phyloP scores from a whole-genome alignment of 2,329 filamentous ascomycete species.

The Fusarium drepaniforme region DNA sequence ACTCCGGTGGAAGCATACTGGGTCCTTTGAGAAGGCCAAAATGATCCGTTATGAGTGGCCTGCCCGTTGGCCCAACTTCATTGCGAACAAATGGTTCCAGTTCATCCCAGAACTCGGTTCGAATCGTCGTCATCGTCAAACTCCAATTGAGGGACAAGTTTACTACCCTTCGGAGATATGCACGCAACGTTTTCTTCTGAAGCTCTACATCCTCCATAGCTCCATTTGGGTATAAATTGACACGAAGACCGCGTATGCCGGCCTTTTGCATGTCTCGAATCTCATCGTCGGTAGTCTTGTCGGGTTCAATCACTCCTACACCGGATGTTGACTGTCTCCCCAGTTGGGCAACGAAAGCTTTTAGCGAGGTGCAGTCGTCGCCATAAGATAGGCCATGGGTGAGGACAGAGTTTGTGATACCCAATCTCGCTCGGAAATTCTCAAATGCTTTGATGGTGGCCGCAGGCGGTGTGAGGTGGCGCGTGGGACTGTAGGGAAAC shows the following conservation, averaged over 20 bases:
- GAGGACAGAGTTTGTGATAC: constrained; percentile 50
- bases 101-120: constrained; percentile 22
- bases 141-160: constrained; percentile 25
- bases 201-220: constrained; percentile 52
- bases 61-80: constrained; percentile 2
- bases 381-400: constrained; percentile 54
- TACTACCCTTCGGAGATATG: constrained; percentile 41
- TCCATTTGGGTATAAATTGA: constrained; percentile 51
- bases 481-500: constrained; percentile 16
- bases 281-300: constrained; percentile 20
- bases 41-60: constrained; percentile 51
- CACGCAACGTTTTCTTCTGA: constrained; percentile 47
- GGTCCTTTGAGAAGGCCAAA: constrained; percentile 51
- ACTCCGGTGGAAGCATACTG: constrained; percentile 46
- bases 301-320: constrained; percentile 28
- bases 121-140: constrained; percentile 30
- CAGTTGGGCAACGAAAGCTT: constrained; percentile 46
- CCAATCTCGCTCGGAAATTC: constrained; percentile 26
- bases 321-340: constrained; percentile 37
- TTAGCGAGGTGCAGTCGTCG: constrained; percentile 49
- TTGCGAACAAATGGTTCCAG: constrained; percentile 11
- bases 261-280: constrained; percentile 19
- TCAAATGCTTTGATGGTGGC: constrained; percentile 22
- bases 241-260: constrained; percentile 50
- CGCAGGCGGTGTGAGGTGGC: constrained; percentile 22